phyloP scores from a whole-genome alignment of 1,284 basidiomycete species.

The Meripilus lineatus region DNA sequence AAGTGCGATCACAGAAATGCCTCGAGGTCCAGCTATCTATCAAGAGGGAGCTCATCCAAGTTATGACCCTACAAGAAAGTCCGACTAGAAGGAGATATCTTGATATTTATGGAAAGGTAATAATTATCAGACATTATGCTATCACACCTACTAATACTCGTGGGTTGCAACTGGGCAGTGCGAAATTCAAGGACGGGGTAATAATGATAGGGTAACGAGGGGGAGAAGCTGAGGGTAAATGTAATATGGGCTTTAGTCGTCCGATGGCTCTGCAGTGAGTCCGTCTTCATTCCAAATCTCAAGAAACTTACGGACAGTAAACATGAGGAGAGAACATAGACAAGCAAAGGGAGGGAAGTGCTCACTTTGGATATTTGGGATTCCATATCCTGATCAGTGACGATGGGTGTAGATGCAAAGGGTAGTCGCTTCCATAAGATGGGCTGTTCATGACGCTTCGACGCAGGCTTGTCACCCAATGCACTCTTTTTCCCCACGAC shows the following conservation, averaged over 20 bases:
- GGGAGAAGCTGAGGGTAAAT: too few species aligned
- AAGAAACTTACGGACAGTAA: constrained; percentile 48
- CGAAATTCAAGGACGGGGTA: too few species aligned
- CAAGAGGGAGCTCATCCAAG: too few species aligned
- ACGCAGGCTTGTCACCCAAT: constrained; percentile 76
- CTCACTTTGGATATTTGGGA: constrained; percentile 40
- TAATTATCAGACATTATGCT: too few species aligned
- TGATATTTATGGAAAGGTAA: too few species aligned
- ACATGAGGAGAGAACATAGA: constrained; percentile 7
- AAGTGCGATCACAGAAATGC: constrained; percentile 39
- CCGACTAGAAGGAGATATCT: too few species aligned
- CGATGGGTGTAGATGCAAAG: constrained; percentile 53
- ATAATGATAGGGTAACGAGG: too few species aligned
- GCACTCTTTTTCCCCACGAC: constrained; percentile 81
- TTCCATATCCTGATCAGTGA: constrained; percentile 53
- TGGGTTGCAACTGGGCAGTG: too few species aligned
- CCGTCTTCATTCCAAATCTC: constrained; percentile 81
- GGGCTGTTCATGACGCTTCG: constrained; percentile 53
- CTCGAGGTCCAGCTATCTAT: constrained; percentile 49
- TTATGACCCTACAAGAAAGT: constrained; percentile 23
- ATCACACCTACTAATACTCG: too few species aligned
- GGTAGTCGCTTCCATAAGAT: constrained; percentile 71
- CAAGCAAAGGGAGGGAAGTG: not conserved
- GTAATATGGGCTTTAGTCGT: constrained; percentile 24
- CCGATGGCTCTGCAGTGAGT: constrained; percentile 64